Evolutionary conservation across 176 grass and related monocot species (phyloP).

Genomic region (Cenchrus fungigraminus): DNA sequence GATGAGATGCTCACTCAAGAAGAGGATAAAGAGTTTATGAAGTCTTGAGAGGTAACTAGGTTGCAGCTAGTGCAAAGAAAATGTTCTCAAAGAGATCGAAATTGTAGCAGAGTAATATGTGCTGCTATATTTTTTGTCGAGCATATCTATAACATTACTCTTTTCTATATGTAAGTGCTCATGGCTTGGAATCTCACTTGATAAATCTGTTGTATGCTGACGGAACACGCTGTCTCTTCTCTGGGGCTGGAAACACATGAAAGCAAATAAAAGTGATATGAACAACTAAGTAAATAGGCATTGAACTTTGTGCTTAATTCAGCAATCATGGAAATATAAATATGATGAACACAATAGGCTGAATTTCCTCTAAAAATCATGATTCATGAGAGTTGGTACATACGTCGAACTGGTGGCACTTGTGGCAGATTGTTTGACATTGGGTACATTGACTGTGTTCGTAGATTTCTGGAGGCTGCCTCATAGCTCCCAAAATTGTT

Average conservation of each 20-base stretch:
- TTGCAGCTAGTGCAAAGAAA: neutral
- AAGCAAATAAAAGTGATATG: neutral
- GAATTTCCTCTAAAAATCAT: neutral
- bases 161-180: neutral
- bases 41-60: neutral
- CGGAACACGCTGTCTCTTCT: constrained; percentile 90
- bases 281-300: neutral
- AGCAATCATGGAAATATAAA: neutral
- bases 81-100: neutral
- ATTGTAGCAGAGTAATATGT: neutral
- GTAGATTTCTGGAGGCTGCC: constrained; percentile 49
- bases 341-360: too few relatives aligned
- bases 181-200: constrained; percentile 61
- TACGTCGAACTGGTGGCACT: constrained; percentile 58
- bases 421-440: constrained; percentile 64
- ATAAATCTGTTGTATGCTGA: constrained; percentile 97
- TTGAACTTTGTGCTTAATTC: neutral
- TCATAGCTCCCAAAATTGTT: constrained; percentile 51
- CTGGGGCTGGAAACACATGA: constrained; percentile 55
- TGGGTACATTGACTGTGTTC: constrained; percentile 38
- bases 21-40: neutral
- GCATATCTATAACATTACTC: neutral
- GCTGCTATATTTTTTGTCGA: neutral
- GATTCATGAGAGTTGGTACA: constrained; percentile 17
- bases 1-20: neutral